Conservation (phyloP, 306 rosid species). For the Dryas drummondii region DNA sequence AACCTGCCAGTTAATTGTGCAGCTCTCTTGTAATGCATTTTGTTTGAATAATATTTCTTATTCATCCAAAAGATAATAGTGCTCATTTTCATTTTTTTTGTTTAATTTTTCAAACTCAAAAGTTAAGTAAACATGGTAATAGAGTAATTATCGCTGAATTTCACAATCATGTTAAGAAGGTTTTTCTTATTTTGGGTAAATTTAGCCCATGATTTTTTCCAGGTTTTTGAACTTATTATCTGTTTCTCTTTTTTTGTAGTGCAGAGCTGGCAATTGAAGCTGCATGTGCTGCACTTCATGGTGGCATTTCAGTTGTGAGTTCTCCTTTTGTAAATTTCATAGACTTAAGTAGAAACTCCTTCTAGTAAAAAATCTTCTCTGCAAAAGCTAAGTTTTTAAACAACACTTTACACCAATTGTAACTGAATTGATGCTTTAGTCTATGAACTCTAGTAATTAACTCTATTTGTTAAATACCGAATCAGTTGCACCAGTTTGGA, state of each 20-base stretch:
- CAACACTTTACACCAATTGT: not conserved
- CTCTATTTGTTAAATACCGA: not conserved
- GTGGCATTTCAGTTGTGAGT: conserved; percentile 88
- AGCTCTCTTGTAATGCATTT: not conserved
- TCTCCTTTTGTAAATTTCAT: not conserved
- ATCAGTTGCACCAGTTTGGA: conserved; percentile 16
- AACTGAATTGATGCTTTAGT: not conserved
- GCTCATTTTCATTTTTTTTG: not conserved
- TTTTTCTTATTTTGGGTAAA: not conserved
- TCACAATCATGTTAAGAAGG: not conserved
- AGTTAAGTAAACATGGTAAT: not conserved
- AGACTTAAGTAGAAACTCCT: not conserved
- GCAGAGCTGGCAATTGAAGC: conserved; percentile 83
- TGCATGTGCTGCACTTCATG: conserved; percentile 80
- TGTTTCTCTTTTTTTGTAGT: conserved; percentile 37
- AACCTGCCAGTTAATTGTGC: not conserved
- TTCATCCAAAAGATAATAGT: not conserved
- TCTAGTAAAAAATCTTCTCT: not conserved
- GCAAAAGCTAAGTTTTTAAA: not conserved
- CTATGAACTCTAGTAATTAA: not conserved
- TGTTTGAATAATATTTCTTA: not conserved
- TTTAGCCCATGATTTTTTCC: not conserved
- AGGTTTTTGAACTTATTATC: conserved; percentile 19
- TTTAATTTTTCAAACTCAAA: not conserved
- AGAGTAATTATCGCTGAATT: not conserved